Evolutionary conservation across 495 filamentous ascomycete species (phyloP).

Genomic region (Jackrogersella multiformis): DNA sequence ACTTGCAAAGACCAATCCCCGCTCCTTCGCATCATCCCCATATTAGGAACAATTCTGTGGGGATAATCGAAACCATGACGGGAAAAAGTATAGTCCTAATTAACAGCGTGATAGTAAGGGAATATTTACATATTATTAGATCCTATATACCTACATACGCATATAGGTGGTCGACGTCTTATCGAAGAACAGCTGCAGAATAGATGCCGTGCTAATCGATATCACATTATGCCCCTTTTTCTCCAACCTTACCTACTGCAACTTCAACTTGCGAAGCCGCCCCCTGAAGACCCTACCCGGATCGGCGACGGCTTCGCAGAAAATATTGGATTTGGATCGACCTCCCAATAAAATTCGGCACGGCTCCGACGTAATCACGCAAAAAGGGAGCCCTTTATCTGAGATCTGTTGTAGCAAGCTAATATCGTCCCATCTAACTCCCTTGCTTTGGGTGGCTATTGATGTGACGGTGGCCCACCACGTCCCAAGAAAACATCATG

Average conservation of each 20-base stretch:
- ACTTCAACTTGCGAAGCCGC: not conserved
- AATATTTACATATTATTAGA: constrained; percentile 13
- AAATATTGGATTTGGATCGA: constrained; percentile 16
- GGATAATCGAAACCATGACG: constrained; percentile 24
- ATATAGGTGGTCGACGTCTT: not conserved
- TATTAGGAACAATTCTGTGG: constrained; percentile 37
- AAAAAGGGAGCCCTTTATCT: constrained; percentile 37
- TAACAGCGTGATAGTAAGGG: constrained; percentile 10
- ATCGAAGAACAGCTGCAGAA: constrained; percentile 6
- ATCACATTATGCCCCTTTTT: constrained; percentile 21
- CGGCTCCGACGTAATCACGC: constrained; percentile 27
- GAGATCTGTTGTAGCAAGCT: constrained; percentile 28
- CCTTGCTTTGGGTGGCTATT: constrained; percentile 36
- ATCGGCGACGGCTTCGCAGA: not conserved
- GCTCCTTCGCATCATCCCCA: constrained; percentile 33
- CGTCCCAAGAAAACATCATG: constrained; percentile 26
- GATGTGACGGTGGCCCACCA: constrained; percentile 36
- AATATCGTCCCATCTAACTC: constrained; percentile 1
- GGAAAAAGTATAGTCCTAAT: constrained; percentile 23
- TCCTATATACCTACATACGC: not conserved
- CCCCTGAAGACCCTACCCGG: not conserved
- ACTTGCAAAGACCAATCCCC: constrained; percentile 17
- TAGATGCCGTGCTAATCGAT: constrained; percentile 21
- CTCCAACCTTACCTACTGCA: not conserved
- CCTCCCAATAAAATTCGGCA: not conserved